phyloP scores from a whole-genome alignment of 169 alveolate genomes.

The Blepharisma undulans region DNA sequence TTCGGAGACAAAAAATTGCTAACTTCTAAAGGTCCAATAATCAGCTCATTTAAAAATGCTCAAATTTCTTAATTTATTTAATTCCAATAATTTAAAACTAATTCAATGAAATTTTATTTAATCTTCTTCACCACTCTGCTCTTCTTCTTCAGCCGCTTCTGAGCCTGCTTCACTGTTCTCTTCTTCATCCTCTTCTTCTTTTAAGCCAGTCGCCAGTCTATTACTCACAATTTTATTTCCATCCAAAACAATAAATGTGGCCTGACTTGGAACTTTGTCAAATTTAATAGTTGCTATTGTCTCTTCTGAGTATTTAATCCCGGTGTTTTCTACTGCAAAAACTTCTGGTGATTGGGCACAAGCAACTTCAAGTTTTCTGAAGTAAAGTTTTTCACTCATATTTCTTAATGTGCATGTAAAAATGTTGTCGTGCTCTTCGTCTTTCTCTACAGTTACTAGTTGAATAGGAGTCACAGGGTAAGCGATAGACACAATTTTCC shows the following conservation, averaged over 20 bases:
- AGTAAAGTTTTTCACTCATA: not conserved
- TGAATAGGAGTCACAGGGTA: not conserved
- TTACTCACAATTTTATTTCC: not conserved
- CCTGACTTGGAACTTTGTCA: not conserved
- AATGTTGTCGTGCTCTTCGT: not conserved
- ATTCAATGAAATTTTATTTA: not conserved
- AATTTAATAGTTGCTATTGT: not conserved
- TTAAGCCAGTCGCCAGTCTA: not conserved
- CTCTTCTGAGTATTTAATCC: not conserved
- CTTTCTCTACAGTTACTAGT: not conserved
- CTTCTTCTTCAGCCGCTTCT: not conserved
- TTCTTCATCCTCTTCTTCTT: not conserved
- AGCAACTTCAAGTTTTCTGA: not conserved
- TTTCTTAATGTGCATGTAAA: not conserved
- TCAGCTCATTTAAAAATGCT: not conserved
- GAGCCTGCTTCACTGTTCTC: not conserved
- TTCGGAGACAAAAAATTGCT: slow-evolving; percentile 9
- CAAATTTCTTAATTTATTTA: not conserved
- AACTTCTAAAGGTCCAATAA: not conserved
- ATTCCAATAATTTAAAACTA: not conserved
- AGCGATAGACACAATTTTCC: not conserved
- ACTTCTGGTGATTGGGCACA: not conserved
- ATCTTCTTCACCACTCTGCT: not conserved
- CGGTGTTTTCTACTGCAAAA: not conserved
- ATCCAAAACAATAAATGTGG: not conserved